Evolutionary conservation across 371 early-diverging fungal genomes (phyloP), one percentile per base, ranked within the genome.

Genomic region (Mucor saturninus): DNA sequence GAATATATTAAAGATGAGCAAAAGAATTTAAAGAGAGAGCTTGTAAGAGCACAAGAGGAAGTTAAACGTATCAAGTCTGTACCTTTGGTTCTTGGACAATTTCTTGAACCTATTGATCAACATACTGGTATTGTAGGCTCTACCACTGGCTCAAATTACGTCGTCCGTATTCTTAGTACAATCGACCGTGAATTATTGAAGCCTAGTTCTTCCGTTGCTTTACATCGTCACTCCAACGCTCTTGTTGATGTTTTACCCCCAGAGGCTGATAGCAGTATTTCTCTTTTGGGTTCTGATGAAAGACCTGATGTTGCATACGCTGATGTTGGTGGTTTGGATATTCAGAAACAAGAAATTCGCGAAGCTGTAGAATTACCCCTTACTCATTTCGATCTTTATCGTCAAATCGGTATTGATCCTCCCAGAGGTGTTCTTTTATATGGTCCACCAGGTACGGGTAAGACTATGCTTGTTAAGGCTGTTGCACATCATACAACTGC

Each of bases 401-500:
- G 93, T 54, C 99, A 99, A 84, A 99, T 99, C 76, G 99, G 99
- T 77, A 99, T 99, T 73, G 97, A 98, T 75, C 99, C 99, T 31
- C 99, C 99, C 21, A 93, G 99, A 55, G 99, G 99, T 67, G 99
- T 99, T 9, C 82, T 99, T 56, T 83, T 99, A 10, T 99, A 99
- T 69, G 99, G 99, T 4, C 96, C 97, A 37, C 99, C 99, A 4
- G 99, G 99, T 63, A 92, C 92, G 13, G 98, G 95, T 31, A 98
- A 98, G 82, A 99, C 99, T 2, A 97, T 99, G 94, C 83, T 99
- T 42, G 99, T 99, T 45, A 99, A 99, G 81, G 99, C 99, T 0
- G 99, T 99, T 15, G 99, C 99, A 21, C 96, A 99, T 79, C 98
- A 99, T 73, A 99, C 99, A 5, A 96, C 98, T 0, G 99, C 99